Conservation (phyloP, 208 protist species). For the Leishmania tropica region DNA sequence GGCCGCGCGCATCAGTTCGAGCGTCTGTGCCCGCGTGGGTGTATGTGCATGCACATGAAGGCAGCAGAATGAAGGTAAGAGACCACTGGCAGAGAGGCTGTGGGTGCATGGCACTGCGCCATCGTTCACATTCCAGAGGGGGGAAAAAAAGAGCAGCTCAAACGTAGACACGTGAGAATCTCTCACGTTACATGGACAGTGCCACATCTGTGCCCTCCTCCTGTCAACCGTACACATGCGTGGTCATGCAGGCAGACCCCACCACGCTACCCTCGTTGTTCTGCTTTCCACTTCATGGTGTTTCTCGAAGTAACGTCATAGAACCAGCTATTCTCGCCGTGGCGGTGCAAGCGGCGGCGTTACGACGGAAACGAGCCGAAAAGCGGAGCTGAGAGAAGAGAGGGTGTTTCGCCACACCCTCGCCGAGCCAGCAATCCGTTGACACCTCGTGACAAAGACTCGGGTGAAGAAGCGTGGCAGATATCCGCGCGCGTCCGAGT, state of each 20-base stretch:
- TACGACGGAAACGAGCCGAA: background rate
- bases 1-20: background rate
- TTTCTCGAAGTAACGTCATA: background rate
- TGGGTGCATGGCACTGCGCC: background rate
- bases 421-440: background rate
- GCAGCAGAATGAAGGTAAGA: background rate
- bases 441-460: background rate
- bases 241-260: background rate
- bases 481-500: background rate
- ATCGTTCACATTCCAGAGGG: background rate
- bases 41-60: background rate
- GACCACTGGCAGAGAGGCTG: background rate
- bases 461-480: background rate
- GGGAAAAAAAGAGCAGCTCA: background rate
- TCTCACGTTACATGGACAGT: background rate
- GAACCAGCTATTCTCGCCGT: background rate
- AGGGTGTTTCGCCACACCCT: background rate
- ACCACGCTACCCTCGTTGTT: background rate
- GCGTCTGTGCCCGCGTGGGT: background rate
- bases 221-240: background rate
- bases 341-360: background rate
- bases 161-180: background rate
- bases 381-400: background rate
- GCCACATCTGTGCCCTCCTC: background rate
- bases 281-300: background rate